Conservation (phyloP, 257 asterid genomes). For the Pogostemon cablin region DNA sequence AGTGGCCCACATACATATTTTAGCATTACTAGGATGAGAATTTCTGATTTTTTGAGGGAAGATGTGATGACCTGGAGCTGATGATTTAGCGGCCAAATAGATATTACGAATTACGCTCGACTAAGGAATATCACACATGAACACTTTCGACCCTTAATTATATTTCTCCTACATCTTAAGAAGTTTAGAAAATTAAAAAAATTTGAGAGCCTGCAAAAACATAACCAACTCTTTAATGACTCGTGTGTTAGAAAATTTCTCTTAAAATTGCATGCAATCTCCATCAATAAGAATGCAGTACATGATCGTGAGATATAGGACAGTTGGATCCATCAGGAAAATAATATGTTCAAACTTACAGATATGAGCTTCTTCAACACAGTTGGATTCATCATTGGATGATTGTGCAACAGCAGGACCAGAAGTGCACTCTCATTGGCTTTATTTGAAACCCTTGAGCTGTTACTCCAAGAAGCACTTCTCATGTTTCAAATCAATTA, state of each 20-base stretch:
- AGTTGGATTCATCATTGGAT: constrained; percentile 5
- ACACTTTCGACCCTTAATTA: too few relatives aligned
- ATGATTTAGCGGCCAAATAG: too few relatives aligned
- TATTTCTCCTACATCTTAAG: too few relatives aligned
- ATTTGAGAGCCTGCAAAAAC: too few relatives aligned
- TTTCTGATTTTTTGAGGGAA: too few relatives aligned
- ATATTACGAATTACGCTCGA: too few relatives aligned
- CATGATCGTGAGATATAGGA: not conserved
- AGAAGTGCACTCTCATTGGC: not conserved
- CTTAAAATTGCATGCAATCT: constrained; percentile 4
- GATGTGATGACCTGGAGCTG: too few relatives aligned
- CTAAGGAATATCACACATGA: too few relatives aligned
- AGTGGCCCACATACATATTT: not conserved
- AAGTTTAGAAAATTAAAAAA: too few relatives aligned
- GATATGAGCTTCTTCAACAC: not conserved
- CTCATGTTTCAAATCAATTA: not conserved
- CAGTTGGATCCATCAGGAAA: not conserved
- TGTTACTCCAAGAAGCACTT: constrained; percentile 7
- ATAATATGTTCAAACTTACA: constrained; percentile 19
- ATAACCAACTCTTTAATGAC: too few relatives aligned
- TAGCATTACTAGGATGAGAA: too few relatives aligned
- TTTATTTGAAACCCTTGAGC: not conserved
- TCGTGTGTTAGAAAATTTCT: not conserved
- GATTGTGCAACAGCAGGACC: not conserved
- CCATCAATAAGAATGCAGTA: not conserved